Percentiles rank a stretch among this genome's conserved stretches.
Conservation (phyloP, 306 rosid species). For the Fragaria ananassa region DNA sequence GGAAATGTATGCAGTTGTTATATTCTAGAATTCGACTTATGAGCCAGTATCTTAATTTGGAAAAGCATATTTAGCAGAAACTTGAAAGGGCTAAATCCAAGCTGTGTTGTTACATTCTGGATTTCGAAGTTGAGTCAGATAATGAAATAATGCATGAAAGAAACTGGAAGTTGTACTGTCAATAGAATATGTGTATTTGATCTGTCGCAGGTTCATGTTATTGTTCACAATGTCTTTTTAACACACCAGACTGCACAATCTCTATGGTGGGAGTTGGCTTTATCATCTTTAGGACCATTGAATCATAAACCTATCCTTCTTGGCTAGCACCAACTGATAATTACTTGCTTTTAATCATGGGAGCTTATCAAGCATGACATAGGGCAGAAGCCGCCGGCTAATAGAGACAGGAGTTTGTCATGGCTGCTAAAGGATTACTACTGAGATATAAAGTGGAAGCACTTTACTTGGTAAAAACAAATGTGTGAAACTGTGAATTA, state of each 20-base stretch:
- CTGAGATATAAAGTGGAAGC: background rate
- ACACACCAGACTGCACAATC: background rate
- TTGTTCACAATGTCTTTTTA: background rate
- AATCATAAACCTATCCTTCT: background rate
- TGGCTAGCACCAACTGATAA: conserved; percentile 22
- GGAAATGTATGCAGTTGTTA: conserved; percentile 23
- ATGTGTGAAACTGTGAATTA: conserved; percentile 5
- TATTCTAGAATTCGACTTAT: background rate
- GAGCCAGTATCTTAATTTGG: background rate
- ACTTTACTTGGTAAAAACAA: conserved; percentile 21
- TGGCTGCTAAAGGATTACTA: conserved; percentile 20
- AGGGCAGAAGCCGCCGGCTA: conserved; percentile 15
- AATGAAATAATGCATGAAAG: background rate
- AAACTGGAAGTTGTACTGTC: background rate
- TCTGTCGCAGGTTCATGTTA: background rate
- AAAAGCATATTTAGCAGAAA: background rate
- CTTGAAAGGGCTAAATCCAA: background rate
- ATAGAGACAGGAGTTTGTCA: background rate
- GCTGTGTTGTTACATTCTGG: background rate
- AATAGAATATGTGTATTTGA: background rate
- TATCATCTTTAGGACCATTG: background rate
- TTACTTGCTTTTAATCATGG: conserved; percentile 5
- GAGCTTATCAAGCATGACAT: background rate
- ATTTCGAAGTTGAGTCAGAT: background rate
- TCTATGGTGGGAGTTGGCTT: background rate